Conservation (phyloP, 2,329 filamentous ascomycete genomes). For the Colletotrichum tanaceti region DNA sequence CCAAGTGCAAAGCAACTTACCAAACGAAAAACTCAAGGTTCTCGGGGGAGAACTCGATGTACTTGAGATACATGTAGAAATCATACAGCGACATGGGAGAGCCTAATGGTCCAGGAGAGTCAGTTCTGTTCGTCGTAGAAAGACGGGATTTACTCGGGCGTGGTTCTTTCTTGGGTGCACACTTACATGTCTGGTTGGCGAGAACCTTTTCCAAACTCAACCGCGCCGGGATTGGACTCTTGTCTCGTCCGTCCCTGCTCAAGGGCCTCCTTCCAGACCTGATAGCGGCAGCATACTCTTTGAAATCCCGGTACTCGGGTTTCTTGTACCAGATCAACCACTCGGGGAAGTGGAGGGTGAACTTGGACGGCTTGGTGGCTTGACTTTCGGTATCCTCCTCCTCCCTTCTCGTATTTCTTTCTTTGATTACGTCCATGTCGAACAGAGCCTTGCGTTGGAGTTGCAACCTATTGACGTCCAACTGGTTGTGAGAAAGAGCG, state of each 20-base stretch:
- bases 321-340: conserved; percentile 63
- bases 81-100: conserved; percentile 62
- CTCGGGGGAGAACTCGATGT: conserved; percentile 61
- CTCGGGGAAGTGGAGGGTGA: conserved; percentile 43
- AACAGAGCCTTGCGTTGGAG: background rate
- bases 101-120: conserved; percentile 45
- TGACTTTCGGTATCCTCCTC: conserved; percentile 5
- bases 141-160: background rate
- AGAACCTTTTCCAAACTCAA: conserved; percentile 59
- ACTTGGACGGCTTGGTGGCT: conserved; percentile 3
- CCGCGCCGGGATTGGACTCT: conserved; percentile 52
- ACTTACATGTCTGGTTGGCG: conserved; percentile 59
- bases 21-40: conserved; percentile 64
- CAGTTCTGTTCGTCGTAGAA: conserved; percentile 6
- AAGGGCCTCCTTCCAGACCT: conserved; percentile 50
- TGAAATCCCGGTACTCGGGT: conserved; percentile 61
- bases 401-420: background rate
- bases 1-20: conserved; percentile 45
- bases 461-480: background rate
- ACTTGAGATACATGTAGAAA: conserved; percentile 64
- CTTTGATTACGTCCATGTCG: background rate
- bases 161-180: background rate
- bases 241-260: conserved; percentile 52
- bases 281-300: conserved; percentile 55
- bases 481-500: background rate